Evolutionary conservation across 2,329 filamentous ascomycete genomes (phyloP).

Genomic region (Hymenoscyphus albidus): DNA sequence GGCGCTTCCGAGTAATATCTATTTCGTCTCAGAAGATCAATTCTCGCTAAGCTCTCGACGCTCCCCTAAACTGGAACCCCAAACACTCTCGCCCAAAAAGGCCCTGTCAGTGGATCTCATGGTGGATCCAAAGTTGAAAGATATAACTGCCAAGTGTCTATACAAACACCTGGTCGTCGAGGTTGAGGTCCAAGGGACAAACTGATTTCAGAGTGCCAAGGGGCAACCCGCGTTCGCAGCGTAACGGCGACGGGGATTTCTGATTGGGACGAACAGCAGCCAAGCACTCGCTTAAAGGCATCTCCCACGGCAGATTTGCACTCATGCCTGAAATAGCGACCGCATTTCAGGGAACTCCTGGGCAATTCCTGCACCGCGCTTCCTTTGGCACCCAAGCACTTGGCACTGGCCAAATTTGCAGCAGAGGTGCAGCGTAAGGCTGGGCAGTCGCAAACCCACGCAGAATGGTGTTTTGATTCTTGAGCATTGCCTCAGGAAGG

Average conservation of each 20-base stretch:
- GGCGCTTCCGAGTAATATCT: neutral
- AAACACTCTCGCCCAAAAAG: constrained; percentile 15
- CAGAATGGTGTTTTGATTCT: constrained; percentile 5
- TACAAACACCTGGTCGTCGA: constrained; percentile 13
- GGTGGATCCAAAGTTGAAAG: constrained; percentile 14
- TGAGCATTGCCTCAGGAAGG: constrained; percentile 2
- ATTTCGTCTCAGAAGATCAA: neutral
- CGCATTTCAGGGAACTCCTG: neutral
- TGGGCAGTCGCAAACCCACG: constrained; percentile 6
- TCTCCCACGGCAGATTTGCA: constrained; percentile 9
- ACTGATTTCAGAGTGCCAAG: constrained; percentile 18
- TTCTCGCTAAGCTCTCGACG: neutral
- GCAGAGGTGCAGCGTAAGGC: constrained; percentile 4
- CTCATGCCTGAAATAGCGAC: constrained; percentile 8
- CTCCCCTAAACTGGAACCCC: constrained; percentile 13
- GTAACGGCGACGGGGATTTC: constrained; percentile 4
- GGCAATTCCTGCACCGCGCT: constrained; percentile 2
- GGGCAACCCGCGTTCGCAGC: constrained; percentile 17
- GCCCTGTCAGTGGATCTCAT: constrained; percentile 9
- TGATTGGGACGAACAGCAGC: constrained; percentile 17
- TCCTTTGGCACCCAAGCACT: neutral
- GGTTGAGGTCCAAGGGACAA: constrained; percentile 14
- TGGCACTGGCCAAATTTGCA: neutral
- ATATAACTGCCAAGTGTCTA: constrained; percentile 22
- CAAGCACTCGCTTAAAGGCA: constrained; percentile 10